Conservation (phyloP, 768 basidiomycete species). For the Boletus subparvulus region DNA sequence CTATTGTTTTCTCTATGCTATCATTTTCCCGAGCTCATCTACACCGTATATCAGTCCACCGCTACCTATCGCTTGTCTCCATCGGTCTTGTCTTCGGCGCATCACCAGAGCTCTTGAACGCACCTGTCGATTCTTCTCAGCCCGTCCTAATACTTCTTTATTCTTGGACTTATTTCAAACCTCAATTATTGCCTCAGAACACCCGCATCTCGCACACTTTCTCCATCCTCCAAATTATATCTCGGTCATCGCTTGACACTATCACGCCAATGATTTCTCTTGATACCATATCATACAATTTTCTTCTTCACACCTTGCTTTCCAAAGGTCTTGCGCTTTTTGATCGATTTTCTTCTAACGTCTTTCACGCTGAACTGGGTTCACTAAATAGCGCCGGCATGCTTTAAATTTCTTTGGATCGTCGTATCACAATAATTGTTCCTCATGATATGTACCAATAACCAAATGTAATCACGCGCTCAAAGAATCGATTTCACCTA, state of each 20-base stretch:
- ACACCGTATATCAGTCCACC: not conserved
- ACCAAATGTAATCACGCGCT: not conserved
- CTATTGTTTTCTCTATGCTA: constrained; percentile 15
- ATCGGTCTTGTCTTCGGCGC: not conserved
- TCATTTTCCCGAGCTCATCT: constrained; percentile 1
- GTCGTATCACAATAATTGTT: not conserved
- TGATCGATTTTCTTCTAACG: not conserved
- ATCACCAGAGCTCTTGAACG: not conserved
- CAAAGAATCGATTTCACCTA: not conserved
- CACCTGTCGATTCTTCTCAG: too few species aligned
- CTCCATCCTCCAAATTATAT: not conserved
- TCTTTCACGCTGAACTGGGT: constrained; percentile 8
- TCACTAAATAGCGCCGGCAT: constrained; percentile 9
- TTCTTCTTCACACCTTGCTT: constrained; percentile 1
- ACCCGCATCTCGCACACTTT: not conserved
- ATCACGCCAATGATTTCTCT: not conserved
- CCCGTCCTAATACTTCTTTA: constrained; percentile 7
- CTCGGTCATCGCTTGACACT: not conserved
- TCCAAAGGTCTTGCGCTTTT: not conserved
- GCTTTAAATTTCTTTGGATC: not conserved
- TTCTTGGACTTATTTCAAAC: constrained; percentile 18
- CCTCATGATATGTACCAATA: constrained; percentile 8
- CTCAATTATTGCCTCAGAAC: constrained; percentile 11
- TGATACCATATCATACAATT: constrained; percentile 1
- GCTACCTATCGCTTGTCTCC: not conserved